These are phyloP conservation scores for Aaosphaeria arxii DNA, from an alignment of 2,329 filamentous ascomycete genomes.

Conservation along the genomic window DNA sequence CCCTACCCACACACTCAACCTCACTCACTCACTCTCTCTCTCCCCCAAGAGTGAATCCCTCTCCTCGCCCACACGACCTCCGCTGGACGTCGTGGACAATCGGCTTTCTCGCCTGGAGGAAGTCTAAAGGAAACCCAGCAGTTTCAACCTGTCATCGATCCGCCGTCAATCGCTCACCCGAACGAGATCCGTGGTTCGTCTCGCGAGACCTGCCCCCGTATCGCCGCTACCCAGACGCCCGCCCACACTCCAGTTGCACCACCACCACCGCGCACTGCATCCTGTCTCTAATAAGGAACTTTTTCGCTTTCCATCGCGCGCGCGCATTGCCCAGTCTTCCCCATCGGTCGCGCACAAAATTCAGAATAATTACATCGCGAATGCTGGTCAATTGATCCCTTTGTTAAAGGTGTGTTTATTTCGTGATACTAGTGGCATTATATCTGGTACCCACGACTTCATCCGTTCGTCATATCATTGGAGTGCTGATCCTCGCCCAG, in stretches of 20 bases:
- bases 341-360: background rate
- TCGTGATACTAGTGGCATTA: no score
- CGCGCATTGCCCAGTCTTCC: background rate
- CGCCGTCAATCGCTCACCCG: background rate
- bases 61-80: slow-evolving; percentile 18
- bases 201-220: background rate
- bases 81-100: slow-evolving; percentile 31
- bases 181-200: background rate
- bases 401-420: slow-evolving; percentile 21
- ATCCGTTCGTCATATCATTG: slow-evolving; percentile 11
- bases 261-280: slow-evolving; percentile 4
- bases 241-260: slow-evolving; percentile 13
- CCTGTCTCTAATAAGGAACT: slow-evolving; percentile 9
- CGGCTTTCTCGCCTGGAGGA: slow-evolving; percentile 9
- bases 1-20: slow-evolving; percentile 4
- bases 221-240: background rate
- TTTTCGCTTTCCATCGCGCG: background rate
- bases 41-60: slow-evolving; percentile 3
- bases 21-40: slow-evolving; percentile 3
- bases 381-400: slow-evolving; percentile 32
- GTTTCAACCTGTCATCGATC: background rate
- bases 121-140: slow-evolving; percentile 1
- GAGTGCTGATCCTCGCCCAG: slow-evolving; percentile 26
- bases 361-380: slow-evolving; percentile 6
- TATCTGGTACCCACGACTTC: slow-evolving; percentile 10